Evolutionary conservation across 1,284 basidiomycete species (phyloP), one percentile per base, ranked within the genome.

Genomic region (Macrocybe sp.): DNA sequence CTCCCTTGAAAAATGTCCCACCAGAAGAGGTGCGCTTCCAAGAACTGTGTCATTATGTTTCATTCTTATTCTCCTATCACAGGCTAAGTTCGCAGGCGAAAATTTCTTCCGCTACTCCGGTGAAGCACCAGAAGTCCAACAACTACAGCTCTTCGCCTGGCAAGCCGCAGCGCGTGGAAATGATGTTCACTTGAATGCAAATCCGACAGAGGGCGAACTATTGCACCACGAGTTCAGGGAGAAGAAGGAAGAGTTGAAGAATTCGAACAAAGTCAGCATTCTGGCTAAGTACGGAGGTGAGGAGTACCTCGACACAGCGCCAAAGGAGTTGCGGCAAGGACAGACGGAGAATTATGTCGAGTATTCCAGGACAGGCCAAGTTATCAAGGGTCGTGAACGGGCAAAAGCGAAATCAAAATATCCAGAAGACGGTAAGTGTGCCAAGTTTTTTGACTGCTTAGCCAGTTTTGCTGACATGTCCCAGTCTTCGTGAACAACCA

Each of bases 291-390:
- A 99, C 57, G 97, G 97, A 45, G 97, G 97, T 32, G 96, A 89
- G 57, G 79, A 97, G 66, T 96, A 97, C 67, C 76, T 99, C 50
- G 85, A 94, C 65, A 79, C 79, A 34, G 83, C 85, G 7, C 93
- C 97, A 7, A 86, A 83, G 60, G 96, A 99, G 69, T 74, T 99
- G 33, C 67, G 93, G 35, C 83, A 85, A 51, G 97, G 97, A 0
- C 96, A 98, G 70, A 96, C 94, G 32, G 97, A 99, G 67, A 81
- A 95, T 53, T 99, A 99, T 56, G 90, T 98, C 41, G 97, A 99
- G 70, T 99, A 98, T 67, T 96, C 92, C 48, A 76, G 92, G 50
- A 82, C 90, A 3, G 97, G 97, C 16, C 85, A 92, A 63, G 76
- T 98, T 47, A 78, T 98, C 58, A 94, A 91, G 67, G 96, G 97